Evolutionary conservation across 1,139 yeast genomes (phyloP), one percentile per base, ranked within the genome.

Genomic region (Lodderomyces parapsilosis): DNA sequence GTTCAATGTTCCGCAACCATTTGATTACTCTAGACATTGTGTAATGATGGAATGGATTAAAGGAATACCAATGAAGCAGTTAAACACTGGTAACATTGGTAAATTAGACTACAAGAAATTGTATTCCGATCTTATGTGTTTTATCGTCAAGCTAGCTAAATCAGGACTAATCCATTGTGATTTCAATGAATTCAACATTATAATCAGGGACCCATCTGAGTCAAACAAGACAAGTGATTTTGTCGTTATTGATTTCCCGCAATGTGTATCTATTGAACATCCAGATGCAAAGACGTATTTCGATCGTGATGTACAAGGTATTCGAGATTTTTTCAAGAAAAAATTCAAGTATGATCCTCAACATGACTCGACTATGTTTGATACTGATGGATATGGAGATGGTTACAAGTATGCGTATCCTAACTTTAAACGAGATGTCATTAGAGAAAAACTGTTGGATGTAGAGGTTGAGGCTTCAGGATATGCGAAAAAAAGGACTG

Each of bases 221-320:
- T 76, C 74, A 32, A 72, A 63, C 36, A 56, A 68, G 23, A 76
- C 76, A 42, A 86, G 81, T 41, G 87, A 83, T 37, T 88, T 90
- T 54, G 85, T 90, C 19, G 96, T 93, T 20, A 93, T 93, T 55
- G 99, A 93, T 74, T 93, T 93, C 72, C 99, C 99, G 4, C 99
- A 93, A 65, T 91, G 97, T 81, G 87, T 93, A 18, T 88, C 96
- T 14, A 87, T 87, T 36, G 91, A 87, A 53, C 99, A 93, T 60
- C 75, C 72, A 2, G 96, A 93, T 58, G 98, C 99, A 10, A 83
- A 83, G 51, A 77, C 76, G 46, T 91, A 88, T 61, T 93, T 93
- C 61, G 82, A 87, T 53, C 78, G 99, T 66, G 99, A 93, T 66
- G 96, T 93, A 19, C 86, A 88, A 47, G 91, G 98, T 58, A 82